Conservation (phyloP, 331 rosid species). For the Ulmus americana region DNA sequence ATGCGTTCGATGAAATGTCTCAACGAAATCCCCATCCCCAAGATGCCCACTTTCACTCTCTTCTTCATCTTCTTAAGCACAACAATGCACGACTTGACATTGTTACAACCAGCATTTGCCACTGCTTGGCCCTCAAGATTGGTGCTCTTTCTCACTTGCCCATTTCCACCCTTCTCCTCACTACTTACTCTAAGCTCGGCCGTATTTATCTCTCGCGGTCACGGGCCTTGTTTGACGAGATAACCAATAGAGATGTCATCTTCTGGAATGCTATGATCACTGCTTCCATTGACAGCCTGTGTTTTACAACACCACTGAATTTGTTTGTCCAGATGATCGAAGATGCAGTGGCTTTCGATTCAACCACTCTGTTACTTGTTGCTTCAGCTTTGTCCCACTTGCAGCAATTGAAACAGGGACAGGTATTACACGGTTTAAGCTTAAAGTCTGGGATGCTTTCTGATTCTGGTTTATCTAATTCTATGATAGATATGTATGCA, state of each 20-base stretch:
- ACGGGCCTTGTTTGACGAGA: conserved; percentile 35
- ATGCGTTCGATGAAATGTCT: conserved; percentile 36
- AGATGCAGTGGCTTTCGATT: conserved; percentile 37
- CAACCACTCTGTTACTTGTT: conserved; percentile 52
- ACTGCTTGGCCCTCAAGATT: conserved; percentile 36
- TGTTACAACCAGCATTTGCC: conserved; percentile 27
- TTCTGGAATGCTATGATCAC: conserved; percentile 52
- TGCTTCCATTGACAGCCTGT: conserved; percentile 35
- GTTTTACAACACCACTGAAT: conserved; percentile 26
- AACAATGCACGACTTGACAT: conserved; percentile 16
- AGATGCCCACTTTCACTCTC: conserved; percentile 16
- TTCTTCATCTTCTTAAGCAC: conserved; percentile 25
- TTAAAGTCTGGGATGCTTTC: conserved; percentile 41
- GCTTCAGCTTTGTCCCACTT: conserved; percentile 29
- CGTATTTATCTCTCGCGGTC: conserved; percentile 30
- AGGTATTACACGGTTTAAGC: conserved; percentile 37
- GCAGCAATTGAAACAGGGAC: conserved; percentile 37
- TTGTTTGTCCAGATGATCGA: conserved; percentile 35
- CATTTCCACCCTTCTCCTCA: conserved; percentile 42
- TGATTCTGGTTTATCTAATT: conserved; percentile 35
- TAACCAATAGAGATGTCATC: conserved; percentile 35
- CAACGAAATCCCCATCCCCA: conserved; percentile 12
- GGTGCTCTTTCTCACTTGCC: conserved; percentile 40
- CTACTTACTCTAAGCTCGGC: conserved; percentile 37
- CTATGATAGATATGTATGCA: conserved; percentile 46